phyloP scores from a whole-genome alignment of 148 eudicot genomes.

The Camellia granthamiana region DNA sequence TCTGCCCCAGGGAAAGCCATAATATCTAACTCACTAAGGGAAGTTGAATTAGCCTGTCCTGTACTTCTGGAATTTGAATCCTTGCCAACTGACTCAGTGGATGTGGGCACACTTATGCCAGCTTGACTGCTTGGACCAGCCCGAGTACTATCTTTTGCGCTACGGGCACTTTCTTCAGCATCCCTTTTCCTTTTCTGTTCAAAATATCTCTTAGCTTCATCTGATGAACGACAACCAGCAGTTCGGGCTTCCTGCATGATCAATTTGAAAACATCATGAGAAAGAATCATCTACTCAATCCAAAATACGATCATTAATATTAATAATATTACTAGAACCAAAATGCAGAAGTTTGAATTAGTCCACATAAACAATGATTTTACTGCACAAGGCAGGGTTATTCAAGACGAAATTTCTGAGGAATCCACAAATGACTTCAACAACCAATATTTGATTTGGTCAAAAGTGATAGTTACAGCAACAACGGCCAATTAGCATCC shows the following conservation, averaged over 20 bases:
- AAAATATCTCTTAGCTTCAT: conserved; percentile 60
- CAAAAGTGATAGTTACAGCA: not conserved
- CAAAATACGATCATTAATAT: not conserved
- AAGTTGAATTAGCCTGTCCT: conserved; percentile 28
- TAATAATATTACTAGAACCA: not conserved
- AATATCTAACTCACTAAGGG: conserved; percentile 59
- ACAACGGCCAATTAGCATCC: no score
- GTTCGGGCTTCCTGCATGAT: conserved; percentile 70
- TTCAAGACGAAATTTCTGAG: not conserved
- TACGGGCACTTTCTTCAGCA: conserved; percentile 52
- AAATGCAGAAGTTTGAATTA: not conserved
- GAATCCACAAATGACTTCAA: not conserved
- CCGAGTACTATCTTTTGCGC: conserved; percentile 41
- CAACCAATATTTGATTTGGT: not conserved
- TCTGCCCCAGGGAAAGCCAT: conserved; percentile 62
- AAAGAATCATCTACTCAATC: not conserved
- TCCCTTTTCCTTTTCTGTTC: conserved; percentile 63
- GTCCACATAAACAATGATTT: not conserved
- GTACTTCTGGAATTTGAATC: conserved; percentile 33
- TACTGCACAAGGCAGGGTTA: not conserved
- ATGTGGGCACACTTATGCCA: conserved; percentile 19
- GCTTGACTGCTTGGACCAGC: conserved; percentile 55
- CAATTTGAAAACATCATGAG: not conserved
- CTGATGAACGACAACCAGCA: conserved; percentile 79
- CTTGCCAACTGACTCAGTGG: conserved; percentile 31